Percentiles rank a stretch among this genome's conserved stretches.
These are phyloP conservation scores for Pseudocercospora vitis DNA, from an alignment of 2,329 filamentous ascomycete genomes.

Conservation along the genomic window DNA sequence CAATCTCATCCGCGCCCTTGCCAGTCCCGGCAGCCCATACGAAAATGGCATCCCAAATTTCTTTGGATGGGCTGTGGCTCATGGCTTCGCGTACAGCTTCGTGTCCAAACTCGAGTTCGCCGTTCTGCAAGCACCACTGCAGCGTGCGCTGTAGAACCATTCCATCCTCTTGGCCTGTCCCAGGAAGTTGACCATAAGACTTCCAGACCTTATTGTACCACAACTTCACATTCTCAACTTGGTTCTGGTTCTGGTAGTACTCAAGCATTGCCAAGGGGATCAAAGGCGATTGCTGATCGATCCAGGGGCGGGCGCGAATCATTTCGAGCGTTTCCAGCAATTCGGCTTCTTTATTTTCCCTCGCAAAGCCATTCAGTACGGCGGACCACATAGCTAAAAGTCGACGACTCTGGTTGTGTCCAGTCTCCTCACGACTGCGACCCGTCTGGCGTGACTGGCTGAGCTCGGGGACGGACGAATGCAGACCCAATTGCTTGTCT, in stretches of 20 bases:
- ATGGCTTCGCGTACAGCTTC: conserved; percentile 53
- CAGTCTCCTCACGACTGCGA: neutral
- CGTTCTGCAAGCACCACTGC: conserved; percentile 42
- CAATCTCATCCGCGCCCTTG: conserved; percentile 69
- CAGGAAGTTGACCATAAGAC: no score
- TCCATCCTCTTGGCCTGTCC: neutral
- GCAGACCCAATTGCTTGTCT: neutral
- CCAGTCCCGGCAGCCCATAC: conserved; percentile 73
- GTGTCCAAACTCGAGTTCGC: conserved; percentile 63
- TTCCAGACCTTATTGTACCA: conserved; percentile 55
- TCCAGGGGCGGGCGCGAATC: conserved; percentile 43
- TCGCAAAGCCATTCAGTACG: conserved; percentile 58
- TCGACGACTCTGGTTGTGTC: no score
- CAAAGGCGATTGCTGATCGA: neutral
- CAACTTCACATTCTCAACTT: conserved; percentile 61
- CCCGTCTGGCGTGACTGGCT: neutral
- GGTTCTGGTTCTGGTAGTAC: conserved; percentile 61
- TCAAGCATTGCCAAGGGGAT: conserved; percentile 36
- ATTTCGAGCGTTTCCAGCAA: conserved; percentile 58
- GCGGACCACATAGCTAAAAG: no score
- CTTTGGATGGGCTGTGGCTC: conserved; percentile 32
- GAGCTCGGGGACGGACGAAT: neutral
- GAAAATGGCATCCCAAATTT: conserved; percentile 68
- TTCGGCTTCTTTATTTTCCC: conserved; percentile 59
- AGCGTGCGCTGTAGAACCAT: conserved; percentile 17